Evolutionary conservation across 495 filamentous ascomycete genomes (phyloP).

Genomic region (Thozetella sp.): DNA sequence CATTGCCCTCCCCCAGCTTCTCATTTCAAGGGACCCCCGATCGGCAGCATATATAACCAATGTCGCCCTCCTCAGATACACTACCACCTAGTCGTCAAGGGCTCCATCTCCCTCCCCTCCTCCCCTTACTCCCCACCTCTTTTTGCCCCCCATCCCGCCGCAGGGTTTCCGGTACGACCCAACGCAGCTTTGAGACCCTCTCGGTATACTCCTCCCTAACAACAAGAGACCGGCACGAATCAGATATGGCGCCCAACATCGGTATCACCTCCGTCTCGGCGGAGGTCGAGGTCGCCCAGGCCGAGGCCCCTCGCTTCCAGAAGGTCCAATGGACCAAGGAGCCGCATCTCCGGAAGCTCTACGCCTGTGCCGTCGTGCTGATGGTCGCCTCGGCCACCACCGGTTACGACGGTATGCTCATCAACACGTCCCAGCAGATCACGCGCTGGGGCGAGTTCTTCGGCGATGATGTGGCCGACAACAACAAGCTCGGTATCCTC

Average conservation of each 20-base stretch:
- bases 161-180: no score
- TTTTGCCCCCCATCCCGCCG: no score
- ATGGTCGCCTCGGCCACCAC: constrained; percentile 66
- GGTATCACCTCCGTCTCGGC: constrained; percentile 15
- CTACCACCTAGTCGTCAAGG: no score
- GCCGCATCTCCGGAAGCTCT: constrained; percentile 61
- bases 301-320: constrained; percentile 55
- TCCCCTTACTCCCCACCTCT: no score
- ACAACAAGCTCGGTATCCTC: constrained; percentile 62
- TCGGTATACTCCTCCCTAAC: no score
- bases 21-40: no score
- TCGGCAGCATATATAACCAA: no score
- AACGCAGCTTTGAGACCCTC: no score
- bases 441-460: constrained; percentile 54
- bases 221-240: no score
- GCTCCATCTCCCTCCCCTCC: no score
- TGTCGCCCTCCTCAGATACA: no score
- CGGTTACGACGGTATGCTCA: constrained; percentile 67
- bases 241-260: constrained; percentile 5
- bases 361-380: constrained; percentile 53
- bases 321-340: constrained; percentile 61
- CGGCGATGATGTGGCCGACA: constrained; percentile 34
- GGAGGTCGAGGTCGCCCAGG: constrained; percentile 41
- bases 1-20: no score
- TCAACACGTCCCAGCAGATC: constrained; percentile 61